Evolutionary conservation across 2,329 filamentous ascomycete genomes (phyloP).

Genomic region (Apiospora marii): DNA sequence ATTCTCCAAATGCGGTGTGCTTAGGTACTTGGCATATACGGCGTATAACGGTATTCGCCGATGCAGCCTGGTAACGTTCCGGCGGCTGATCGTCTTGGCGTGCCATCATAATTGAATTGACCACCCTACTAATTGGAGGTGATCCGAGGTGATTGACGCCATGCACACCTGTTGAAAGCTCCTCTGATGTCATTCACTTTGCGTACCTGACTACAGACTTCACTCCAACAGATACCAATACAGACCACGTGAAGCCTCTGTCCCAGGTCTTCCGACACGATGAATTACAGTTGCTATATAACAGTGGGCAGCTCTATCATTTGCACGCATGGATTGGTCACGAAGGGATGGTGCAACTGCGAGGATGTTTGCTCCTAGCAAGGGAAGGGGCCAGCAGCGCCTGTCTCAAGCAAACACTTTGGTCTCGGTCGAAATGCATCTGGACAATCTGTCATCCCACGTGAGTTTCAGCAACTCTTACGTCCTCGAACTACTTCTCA

Average conservation of each 20-base stretch:
- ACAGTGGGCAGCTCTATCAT: neutral
- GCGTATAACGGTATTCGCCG: neutral
- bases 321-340: neutral
- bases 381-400: neutral
- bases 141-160: neutral
- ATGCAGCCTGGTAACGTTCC: neutral
- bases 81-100: neutral
- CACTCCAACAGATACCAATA: no score
- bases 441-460: neutral
- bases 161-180: neutral
- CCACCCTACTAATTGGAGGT: neutral
- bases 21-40: neutral
- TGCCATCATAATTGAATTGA: neutral
- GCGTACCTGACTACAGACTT: no score
- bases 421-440: neutral
- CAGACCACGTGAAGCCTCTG: no score
- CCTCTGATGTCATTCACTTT: neutral
- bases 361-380: neutral
- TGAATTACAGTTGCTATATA: no score
- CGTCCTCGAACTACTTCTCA: no score
- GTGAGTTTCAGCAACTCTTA: no score
- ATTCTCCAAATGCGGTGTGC: neutral
- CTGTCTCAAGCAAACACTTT: neutral
- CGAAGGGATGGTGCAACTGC: no score
- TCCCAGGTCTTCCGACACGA: no score